Evolutionary conservation across 2,329 filamentous ascomycete genomes (phyloP), one percentile per base, ranked within the genome.

Genomic region (Cordyceps fumosorosea): DNA sequence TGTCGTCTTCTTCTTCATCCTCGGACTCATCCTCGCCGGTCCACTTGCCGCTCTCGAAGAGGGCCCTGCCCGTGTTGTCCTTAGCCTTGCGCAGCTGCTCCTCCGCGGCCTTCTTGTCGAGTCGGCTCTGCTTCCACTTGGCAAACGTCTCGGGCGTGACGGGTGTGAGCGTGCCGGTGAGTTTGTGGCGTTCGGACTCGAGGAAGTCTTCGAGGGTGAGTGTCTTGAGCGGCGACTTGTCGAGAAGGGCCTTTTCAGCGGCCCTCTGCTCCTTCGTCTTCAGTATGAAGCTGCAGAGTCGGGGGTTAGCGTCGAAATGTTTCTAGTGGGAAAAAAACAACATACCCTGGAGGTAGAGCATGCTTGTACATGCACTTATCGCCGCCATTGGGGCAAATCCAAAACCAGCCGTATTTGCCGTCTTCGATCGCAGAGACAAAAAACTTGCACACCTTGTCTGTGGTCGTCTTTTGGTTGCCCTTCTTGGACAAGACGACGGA

Each of bases 281-380:
- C 65, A 99, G 84, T 50, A 99, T 81, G 79, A 98, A 99, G 63
- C 92, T 96, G 69, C 5, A 54, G 40, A 40, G 16, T 12, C 20
- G 52, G 34, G 7, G 11, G 66, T 75, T 66, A 75, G 73, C 54
- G 54, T 66, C 59, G 68, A 64, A 51, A 62, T 12, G 20, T 11
- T 37, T 37, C 48, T 20, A 37, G 18, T 16, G 34, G 34, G 26
- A 22, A 64, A 59, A 6, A 60, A 47, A 44, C 37, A 47, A 85
- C 89, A 72, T 85, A 96, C 90, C 95, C 95, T 71, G 93, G 90
- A 69, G 96, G 95, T 70, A 99, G 82, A 71, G 90, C 92, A 76
- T 99, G 95, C 78, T 90, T 93, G 75, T 99, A 99, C 89, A 95
- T 98, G 89, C 95, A 99, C 77, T 96, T 91, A 73, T 99, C 89